Base-by-base conservation (phyloP, 2,329 filamentous ascomycete genomes). In the Venturia asperata region DNA sequence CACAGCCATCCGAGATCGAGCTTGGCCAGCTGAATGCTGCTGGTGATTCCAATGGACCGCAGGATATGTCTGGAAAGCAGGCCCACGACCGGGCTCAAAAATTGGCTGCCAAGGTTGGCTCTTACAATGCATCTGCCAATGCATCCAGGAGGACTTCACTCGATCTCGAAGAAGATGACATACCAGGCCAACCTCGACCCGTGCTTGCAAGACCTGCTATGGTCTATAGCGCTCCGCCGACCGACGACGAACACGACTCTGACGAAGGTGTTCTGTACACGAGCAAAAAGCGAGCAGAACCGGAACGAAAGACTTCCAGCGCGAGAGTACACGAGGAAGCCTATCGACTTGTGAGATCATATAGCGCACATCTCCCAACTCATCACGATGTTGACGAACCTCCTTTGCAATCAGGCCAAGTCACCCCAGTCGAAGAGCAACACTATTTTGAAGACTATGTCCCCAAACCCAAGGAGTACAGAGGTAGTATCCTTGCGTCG, bases 401-500 rank as follows among this genome's bases (percentile, higher is more conserved):
- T 71, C 71, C 11, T 67, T 72, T 10, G 42, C 71, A 67, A 15
- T 83, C 81, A 19, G 81, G 80, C 19, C 77, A 78, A 55, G 74
- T 77, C 7, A 83, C 81, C 2, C 82, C 80, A 1, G 74, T 74
- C 1, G 74, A 77, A 52, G 78, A 81, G 58, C 72, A 76, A 47
- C 79, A 84, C 55, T 79, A 82, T 27, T 81, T 82, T 61, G 82
- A 84, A 55, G 82, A 84, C 65, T 90, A 90, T 71, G 83, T 90
- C 21, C 85, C 87, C 56, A 80, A 81, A 52, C 89, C 89, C 5
- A 77, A 80, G 27, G 83, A 87, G 68, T 92, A 90, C 73, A 85
- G 87, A 62, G 87, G 87, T 39, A 89, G 91, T 39, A 84, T 93
- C 60, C 78, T 95, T 0, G 86, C 87, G 2, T 87, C 86, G 0